Evolutionary conservation across 2,329 filamentous ascomycete species (phyloP), one percentile per base, ranked within the genome.

Genomic region (Cordyceps militaris): DNA sequence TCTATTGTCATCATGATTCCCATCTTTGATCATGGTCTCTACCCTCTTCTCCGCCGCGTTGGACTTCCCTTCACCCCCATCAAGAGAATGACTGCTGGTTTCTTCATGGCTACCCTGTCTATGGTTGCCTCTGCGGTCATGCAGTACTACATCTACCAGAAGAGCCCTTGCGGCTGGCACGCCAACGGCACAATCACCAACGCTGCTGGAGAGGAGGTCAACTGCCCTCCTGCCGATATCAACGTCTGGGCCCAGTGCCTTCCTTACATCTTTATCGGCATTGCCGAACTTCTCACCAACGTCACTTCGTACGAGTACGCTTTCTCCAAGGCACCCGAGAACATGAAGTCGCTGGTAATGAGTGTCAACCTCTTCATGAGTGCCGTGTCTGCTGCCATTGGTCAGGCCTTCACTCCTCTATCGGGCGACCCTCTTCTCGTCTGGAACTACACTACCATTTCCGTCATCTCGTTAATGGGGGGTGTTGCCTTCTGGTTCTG

Each of bases 271-370:
- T 65, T 82, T 26, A 76, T 78, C 26, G 79, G 78, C 60, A 66
- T 80, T 4, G 75, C 78, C 9, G 79, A 82, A 70, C 78, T 81
- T 56, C 76, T 81, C 63, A 75, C 78, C 61, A 79, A 79, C 65
- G 77, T 81, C 59, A 80, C 79, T 16, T 84, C 84, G 1, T 82
- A 88, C 62, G 88, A 91, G 68, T 90, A 89, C 62, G 88, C 88
- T 34, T 91, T 85, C 74, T 86, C 85, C 69, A 89, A 90, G 72
- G 87, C 87, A 0, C 88, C 88, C 26, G 83, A 81, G 66, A 91
- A 90, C 75, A 92, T 92, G 88, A 85, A 87, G 63, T 88, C 85
- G 1, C 77, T 91, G n/a, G 86, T 92, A 64, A 79, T 81, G 70
- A 81, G 82, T 21, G 76, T 91, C 65, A 85, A 85, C 66, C 77